Conservation (phyloP, 257 asterid genomes). For the Ilex aquifolium region DNA sequence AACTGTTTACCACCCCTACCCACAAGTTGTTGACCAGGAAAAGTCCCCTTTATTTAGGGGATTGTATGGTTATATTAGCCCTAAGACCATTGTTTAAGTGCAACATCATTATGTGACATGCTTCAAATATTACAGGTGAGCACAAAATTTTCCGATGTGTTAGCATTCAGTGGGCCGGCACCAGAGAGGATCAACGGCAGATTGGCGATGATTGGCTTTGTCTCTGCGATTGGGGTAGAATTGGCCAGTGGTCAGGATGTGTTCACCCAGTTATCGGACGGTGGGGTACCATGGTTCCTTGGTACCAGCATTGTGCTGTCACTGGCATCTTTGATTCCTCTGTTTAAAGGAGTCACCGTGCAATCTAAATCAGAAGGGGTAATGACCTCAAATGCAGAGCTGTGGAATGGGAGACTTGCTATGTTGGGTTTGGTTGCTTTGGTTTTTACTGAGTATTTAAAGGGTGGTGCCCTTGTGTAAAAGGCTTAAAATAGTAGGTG, state of each 20-base stretch:
- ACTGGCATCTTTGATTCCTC: slow-evolving; percentile 58
- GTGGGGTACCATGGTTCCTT: slow-evolving; percentile 55
- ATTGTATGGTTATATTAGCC: no score
- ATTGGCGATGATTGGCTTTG: slow-evolving; percentile 78
- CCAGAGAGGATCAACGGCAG: slow-evolving; percentile 88
- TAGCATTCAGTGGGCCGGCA: slow-evolving; percentile 74
- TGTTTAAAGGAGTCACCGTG: slow-evolving; percentile 47
- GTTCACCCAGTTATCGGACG: slow-evolving; percentile 44
- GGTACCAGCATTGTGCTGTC: slow-evolving; percentile 46
- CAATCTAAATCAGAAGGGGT: slow-evolving; percentile 41
- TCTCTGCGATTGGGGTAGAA: slow-evolving; percentile 67
- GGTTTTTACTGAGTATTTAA: slow-evolving; percentile 73
- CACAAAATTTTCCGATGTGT: slow-evolving; percentile 38
- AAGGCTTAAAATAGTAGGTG: no score
- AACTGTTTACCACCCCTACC: no score
- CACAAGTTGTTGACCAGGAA: no score
- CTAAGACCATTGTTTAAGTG: no score
- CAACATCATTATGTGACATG: no score
- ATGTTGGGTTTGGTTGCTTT: slow-evolving; percentile 78
- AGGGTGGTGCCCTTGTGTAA: slow-evolving; percentile 52
- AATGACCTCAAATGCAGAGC: slow-evolving; percentile 63
- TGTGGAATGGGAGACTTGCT: slow-evolving; percentile 84
- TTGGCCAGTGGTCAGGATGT: slow-evolving; percentile 53
- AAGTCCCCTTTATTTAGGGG: no score
- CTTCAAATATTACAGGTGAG: slow-evolving; percentile 17